Evolutionary conservation across 73 alveolate genomes (phyloP).

Genomic region (Stentor coeruleus): DNA sequence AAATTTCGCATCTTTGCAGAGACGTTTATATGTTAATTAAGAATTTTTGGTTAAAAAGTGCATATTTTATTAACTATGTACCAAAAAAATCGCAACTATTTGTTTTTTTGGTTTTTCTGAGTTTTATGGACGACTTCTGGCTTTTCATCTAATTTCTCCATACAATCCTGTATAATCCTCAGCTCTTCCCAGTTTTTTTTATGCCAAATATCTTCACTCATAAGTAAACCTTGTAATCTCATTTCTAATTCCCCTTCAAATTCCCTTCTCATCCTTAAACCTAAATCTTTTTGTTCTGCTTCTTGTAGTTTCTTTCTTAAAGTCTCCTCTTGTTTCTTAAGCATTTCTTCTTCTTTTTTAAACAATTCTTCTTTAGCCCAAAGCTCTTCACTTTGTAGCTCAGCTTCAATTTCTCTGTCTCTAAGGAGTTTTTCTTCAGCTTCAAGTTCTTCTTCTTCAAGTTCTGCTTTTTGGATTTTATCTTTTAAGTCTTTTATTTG

Average conservation of each 20-base stretch:
- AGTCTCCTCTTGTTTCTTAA: background rate
- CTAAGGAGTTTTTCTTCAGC: background rate
- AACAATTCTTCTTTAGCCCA: slow-evolving; percentile 10
- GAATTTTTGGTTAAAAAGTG: too few relatives aligned
- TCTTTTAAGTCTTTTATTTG: slow-evolving; percentile 21
- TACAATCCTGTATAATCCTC: background rate
- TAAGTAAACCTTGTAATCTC: slow-evolving; percentile 16
- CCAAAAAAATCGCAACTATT: too few relatives aligned
- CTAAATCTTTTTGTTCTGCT: slow-evolving; percentile 16
- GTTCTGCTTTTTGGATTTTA: background rate
- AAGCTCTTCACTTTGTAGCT: slow-evolving; percentile 15
- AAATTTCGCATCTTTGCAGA: background rate
- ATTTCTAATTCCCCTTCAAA: slow-evolving; percentile 11
- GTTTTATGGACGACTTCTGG: too few relatives aligned
- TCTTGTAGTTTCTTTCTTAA: slow-evolving; percentile 11
- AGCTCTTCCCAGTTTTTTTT: slow-evolving; percentile 19
- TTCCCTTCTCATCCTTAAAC: background rate
- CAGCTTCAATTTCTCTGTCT: slow-evolving; percentile 13
- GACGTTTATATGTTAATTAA: too few relatives aligned
- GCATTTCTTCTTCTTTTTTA: slow-evolving; percentile 8
- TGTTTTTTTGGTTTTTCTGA: too few relatives aligned
- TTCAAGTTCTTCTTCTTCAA: slow-evolving; percentile 21
- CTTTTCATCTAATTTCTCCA: slow-evolving; percentile 6
- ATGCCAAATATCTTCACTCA: slow-evolving; percentile 20
- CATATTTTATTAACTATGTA: too few relatives aligned